Base-by-base conservation (phyloP, 495 filamentous ascomycete genomes). In the Tuber melanosporum region DNA sequence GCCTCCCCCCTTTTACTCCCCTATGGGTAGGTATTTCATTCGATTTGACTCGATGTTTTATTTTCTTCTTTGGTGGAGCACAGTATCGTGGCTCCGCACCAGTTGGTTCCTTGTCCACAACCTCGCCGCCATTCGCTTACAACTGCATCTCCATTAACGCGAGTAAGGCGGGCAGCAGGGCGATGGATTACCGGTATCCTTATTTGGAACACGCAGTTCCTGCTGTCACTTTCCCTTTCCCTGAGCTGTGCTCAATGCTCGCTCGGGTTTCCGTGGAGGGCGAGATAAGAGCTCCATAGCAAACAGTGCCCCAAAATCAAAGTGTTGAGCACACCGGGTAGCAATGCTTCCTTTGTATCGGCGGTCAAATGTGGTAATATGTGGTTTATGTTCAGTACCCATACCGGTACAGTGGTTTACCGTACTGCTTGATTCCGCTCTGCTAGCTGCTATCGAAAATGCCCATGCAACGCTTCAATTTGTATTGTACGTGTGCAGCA, bases 151-250 rank as follows among this genome's bases (percentile, higher is more conserved):
- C 43, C 70, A 62, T 77, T 66, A 44, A 77, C 46, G 15, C 70
- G 70, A 75, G 77, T 26, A 75, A 73, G 76, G 78, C 75, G 75
- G 73, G 78, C 72, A 73, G 32, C 71, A 62, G 44, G 43, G 70
- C 77, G 70, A 77, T 78, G 75, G 52, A 77, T 69, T 42, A 52
- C 42, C 19, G 73, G 45, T 75, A 69, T 69, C 62, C 71, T 62
- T 74, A 77, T 74, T 70, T 74, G 41, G 69, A 76, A 71, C 75
- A 66, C 73, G 70, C 42, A 74, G 71, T 78, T 78, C 47, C 46
- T 71, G 76, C 70, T 79, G 78, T 78, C 78, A 75, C 72, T 76
- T 79, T 75, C 76, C 73, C 57, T 32, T 66, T 32, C 26, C 32
- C 57, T 66, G 57, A 66, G n/a, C 15, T 66, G 57, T 66, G 57